Percentiles rank a stretch among this genome's conserved stretches.
Evolutionary conservation across 1,284 basidiomycete species (phyloP).

Genomic region (Trichosporon sp.): DNA sequence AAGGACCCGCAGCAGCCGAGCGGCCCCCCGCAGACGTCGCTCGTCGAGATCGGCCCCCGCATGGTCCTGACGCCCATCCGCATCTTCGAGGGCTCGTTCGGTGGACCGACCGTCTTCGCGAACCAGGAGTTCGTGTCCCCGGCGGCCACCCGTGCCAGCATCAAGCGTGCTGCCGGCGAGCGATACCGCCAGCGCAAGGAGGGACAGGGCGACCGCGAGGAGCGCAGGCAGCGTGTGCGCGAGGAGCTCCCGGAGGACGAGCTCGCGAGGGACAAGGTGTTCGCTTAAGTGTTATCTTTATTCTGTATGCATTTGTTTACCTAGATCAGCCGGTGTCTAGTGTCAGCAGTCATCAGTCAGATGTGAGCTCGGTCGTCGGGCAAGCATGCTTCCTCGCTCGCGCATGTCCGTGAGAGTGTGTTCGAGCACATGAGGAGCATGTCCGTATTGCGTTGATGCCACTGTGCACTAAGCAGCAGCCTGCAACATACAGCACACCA

Average conservation of each 20-base stretch:
- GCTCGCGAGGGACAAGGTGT: conserved; percentile 83
- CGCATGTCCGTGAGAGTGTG: no score
- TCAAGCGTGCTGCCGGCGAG: conserved; percentile 72
- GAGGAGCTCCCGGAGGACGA: conserved; percentile 71
- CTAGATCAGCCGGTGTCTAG: not conserved
- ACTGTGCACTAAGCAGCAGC: no score
- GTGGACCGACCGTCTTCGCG: conserved; percentile 91
- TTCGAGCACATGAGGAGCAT: not conserved
- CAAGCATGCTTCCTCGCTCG: no score
- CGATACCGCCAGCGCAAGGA: conserved; percentile 81
- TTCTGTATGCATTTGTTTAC: conserved; percentile 18
- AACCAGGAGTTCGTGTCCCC: conserved; percentile 96
- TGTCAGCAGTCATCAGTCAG: not conserved
- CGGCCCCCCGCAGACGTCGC: conserved; percentile 63
- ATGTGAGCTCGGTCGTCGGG: not conserved
- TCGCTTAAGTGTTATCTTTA: conserved; percentile 62
- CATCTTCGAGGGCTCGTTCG: conserved; percentile 97
- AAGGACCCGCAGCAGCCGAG: conserved; percentile 64
- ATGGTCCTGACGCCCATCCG: conserved; percentile 97
- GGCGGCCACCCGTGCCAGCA: conserved; percentile 72
- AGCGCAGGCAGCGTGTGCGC: conserved; percentile 68
- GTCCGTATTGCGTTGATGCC: no score
- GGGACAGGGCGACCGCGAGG: conserved; percentile 68
- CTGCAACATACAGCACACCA: no score
- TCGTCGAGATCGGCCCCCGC: conserved; percentile 94